Evolutionary conservation across 164 flowering plant species (phyloP), one percentile per base, ranked within the genome.

Genomic region (Tetracentron sinense): DNA sequence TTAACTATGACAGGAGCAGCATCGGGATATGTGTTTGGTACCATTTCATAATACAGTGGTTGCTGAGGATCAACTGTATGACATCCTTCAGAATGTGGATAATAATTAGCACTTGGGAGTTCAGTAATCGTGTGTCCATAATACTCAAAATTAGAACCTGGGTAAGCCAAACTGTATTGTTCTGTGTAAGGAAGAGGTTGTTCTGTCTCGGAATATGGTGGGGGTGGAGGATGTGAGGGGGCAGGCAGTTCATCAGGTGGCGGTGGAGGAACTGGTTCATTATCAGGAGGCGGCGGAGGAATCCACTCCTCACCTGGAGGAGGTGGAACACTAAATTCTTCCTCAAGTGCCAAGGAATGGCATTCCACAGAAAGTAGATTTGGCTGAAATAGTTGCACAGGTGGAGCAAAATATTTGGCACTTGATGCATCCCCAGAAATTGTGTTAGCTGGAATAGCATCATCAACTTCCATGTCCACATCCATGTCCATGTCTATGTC

Each of bases 401-500:
- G 7, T 57, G 69, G 65, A 52, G 57, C 22, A 54, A 44, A 54
- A 61, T 56, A 29, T 38, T 33, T 31, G 26, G 59, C 44, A 42
- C 31, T 57, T 6, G 54, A 53, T 53, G 65, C 62, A 69, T 71
- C 70, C 38, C 56, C 67, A 20, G 58, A 12, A 49, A 60, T 19
- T 22, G 50, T 23, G 31, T 60, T 60, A 35, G 71, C 49, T 60
- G 81, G 73, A 70, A 29, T 35, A 23, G 76, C 68, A 63, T 87
- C 94, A 70, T 93, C 98, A 71, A 90, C 89, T 74, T 93, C 98
- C 97, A 90, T 93, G 71, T 93, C 98, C 53, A 93, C 95, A 70
- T 94, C 98, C 96, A 94, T 89, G 75, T 94, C 98, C 96, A 94
- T 89, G 75, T 90, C 97, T 21, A 74, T 75, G 35, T 87, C 98